Evolutionary conservation across 2,329 filamentous ascomycete genomes (phyloP), one percentile per base, ranked within the genome.

Genomic region (Leptoxyphium fumago): DNA sequence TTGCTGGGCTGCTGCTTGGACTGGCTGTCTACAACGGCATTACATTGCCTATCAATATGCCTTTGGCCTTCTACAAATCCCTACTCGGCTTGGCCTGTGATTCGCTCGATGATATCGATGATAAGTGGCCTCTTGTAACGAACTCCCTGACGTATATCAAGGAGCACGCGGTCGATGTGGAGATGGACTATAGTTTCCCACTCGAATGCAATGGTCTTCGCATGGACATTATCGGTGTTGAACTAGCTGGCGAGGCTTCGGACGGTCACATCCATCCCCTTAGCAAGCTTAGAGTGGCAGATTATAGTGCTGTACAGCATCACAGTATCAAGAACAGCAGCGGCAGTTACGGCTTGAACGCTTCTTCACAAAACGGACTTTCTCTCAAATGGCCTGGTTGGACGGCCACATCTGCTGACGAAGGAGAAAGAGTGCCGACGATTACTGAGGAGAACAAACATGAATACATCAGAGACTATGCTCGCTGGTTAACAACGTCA

Each of bases 21-120:
- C 71, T 98, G 14, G 91, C 91, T 5, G 68, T 96, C 4, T 95
- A 91, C 65, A 98, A 98, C 52, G 89, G 89, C 1, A 70, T 96
- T 18, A 94, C 88, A 0, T 69, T 98, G 1, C 91, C 91, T 0
- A 74, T 96, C 38, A 94, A 82, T 1, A 91, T 98, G 48, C 91
- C 91, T 1, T 74, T 77, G 45, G 84, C 80, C 0, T 73, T 98
- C 2, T 98, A 98, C 63, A 74, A 78, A 43, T 84, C 84, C 52
- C 71, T 96, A 1, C 69, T 94, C 1, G 77, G 75, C 17, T 36
- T 28, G 13, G n/a, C 8, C 69, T 81, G 46, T 77, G 41, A 26
- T 15, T 79, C 80, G 45, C 67, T 91, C 2, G 75, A 85, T 40
- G 80, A 88, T 58, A 86, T 96, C 48, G 70, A 73, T 2, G 88